phyloP scores from a whole-genome alignment of 2,329 filamentous ascomycete genomes.

The Arthrobotrys megalospora region DNA sequence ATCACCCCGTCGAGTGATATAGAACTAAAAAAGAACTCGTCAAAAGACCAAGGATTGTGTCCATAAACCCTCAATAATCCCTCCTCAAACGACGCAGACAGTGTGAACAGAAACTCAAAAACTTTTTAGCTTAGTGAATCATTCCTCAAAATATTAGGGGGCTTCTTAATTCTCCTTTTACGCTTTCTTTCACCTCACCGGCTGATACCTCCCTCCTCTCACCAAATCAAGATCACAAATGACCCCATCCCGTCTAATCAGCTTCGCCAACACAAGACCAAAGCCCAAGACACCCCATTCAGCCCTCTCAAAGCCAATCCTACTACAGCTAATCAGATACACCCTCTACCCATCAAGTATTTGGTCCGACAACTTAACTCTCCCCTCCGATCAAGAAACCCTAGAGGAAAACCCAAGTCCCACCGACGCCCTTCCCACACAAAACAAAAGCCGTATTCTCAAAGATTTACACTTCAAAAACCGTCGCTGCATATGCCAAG shows the following conservation, averaged over 20 bases:
- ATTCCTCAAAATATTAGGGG: not conserved
- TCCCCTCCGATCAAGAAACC: constrained; percentile 18
- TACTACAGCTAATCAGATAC: constrained; percentile 19
- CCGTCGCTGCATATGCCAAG: constrained; percentile 55
- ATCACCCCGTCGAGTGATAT: constrained; percentile 27
- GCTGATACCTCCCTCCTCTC: constrained; percentile 8
- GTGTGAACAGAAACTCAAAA: constrained; percentile 5
- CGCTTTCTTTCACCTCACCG: constrained; percentile 52
- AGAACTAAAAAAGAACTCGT: constrained; percentile 10
- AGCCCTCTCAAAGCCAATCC: constrained; percentile 32
- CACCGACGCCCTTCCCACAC: constrained; percentile 29
- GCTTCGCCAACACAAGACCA: not conserved
- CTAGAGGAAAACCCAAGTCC: not conserved
- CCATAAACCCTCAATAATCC: not conserved
- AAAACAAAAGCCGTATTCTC: constrained; percentile 30
- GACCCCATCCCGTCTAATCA: constrained; percentile 4
- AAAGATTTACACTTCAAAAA: constrained; percentile 51
- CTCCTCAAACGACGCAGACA: not conserved
- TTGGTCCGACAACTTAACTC: constrained; percentile 13
- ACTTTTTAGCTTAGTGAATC: not conserved
- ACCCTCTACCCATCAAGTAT: constrained; percentile 3
- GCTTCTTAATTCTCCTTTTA: constrained; percentile 37
- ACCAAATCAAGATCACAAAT: constrained; percentile 9
- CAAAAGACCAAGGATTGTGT: constrained; percentile 30
- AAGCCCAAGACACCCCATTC: constrained; percentile 16